phyloP scores from a whole-genome alignment of 1,284 basidiomycete species.

The Trichosporon sp. region DNA sequence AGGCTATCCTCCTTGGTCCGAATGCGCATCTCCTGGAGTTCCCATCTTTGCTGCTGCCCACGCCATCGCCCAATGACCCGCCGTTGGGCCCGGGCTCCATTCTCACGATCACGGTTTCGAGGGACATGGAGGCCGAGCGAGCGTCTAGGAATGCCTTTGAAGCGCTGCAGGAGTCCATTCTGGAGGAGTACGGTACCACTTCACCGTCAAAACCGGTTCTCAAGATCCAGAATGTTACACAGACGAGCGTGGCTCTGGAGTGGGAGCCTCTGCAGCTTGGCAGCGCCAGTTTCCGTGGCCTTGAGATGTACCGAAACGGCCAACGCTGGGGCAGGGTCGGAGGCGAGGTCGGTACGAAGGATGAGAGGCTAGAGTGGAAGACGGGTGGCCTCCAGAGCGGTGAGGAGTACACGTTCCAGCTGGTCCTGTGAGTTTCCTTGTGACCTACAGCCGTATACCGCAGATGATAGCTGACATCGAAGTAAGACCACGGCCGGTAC shows the following conservation, averaged over 20 bases:
- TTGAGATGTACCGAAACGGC: constrained; percentile 86
- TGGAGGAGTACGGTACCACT: constrained; percentile 64
- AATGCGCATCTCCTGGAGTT: constrained; percentile 92
- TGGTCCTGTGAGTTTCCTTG: constrained; percentile 62
- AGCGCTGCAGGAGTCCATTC: constrained; percentile 71
- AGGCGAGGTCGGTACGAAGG: constrained; percentile 29
- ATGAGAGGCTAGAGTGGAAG: constrained; percentile 54
- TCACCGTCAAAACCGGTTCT: constrained; percentile 62
- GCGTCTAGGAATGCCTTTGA: constrained; percentile 72
- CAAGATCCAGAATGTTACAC: constrained; percentile 83
- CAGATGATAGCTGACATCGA: neutral
- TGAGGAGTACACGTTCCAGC: constrained; percentile 85
- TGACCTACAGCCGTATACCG: neutral
- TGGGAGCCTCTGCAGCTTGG: constrained; percentile 83
- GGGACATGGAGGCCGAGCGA: constrained; percentile 75
- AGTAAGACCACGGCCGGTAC: constrained; percentile 76
- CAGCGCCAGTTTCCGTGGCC: constrained; percentile 70
- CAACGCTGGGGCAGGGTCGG: constrained; percentile 63
- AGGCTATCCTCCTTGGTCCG: constrained; percentile 72
- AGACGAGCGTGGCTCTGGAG: constrained; percentile 88
- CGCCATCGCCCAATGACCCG: constrained; percentile 49
- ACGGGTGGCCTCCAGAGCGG: constrained; percentile 81
- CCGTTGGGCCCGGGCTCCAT: constrained; percentile 90
- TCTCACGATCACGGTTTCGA: constrained; percentile 85
- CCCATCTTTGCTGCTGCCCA: constrained; percentile 79